These are phyloP conservation scores for Nannochloropsis gaditana DNA, from an alignment of 108 stramenopile species.

Conservation along the genomic window DNA sequence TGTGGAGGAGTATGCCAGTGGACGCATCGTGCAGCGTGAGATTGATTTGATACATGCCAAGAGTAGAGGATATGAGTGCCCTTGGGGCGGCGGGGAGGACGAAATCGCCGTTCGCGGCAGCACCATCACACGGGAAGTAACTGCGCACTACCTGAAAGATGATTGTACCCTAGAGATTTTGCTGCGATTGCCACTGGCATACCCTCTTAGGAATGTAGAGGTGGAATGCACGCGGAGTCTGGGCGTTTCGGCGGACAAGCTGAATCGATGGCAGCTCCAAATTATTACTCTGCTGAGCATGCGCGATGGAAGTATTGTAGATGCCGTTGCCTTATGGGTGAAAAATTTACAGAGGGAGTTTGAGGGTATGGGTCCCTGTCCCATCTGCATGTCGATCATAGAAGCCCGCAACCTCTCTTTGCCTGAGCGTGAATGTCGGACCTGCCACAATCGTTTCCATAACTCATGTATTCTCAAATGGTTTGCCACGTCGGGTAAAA, in stretches of 20 bases:
- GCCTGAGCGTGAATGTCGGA: constrained; percentile 73
- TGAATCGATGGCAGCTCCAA: constrained; percentile 61
- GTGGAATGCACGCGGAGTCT: constrained; percentile 30
- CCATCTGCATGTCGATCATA: constrained; percentile 84
- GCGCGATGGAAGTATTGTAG: constrained; percentile 56
- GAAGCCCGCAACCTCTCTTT: constrained; percentile 46
- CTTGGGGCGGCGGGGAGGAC: background rate
- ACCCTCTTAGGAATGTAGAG: constrained; percentile 44
- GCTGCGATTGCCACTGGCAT: constrained; percentile 42
- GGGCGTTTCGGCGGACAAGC: constrained; percentile 39
- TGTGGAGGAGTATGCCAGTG: constrained; percentile 26
- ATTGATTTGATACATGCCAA: background rate
- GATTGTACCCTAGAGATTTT: constrained; percentile 36
- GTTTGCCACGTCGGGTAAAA: constrained; percentile 84
- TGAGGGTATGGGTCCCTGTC: constrained; percentile 97
- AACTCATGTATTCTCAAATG: constrained; percentile 80
- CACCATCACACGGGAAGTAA: constrained; percentile 27
- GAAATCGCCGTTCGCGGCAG: background rate
- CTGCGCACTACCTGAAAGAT: constrained; percentile 41
- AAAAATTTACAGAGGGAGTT: constrained; percentile 88
- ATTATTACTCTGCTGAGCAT: constrained; percentile 53
- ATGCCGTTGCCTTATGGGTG: constrained; percentile 90
- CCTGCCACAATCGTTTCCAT: constrained; percentile 83
- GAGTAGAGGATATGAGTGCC: background rate
- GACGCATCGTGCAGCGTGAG: background rate